Conservation (phyloP, 1,284 basidiomycete genomes). For the Sporisorium reilianum region DNA sequence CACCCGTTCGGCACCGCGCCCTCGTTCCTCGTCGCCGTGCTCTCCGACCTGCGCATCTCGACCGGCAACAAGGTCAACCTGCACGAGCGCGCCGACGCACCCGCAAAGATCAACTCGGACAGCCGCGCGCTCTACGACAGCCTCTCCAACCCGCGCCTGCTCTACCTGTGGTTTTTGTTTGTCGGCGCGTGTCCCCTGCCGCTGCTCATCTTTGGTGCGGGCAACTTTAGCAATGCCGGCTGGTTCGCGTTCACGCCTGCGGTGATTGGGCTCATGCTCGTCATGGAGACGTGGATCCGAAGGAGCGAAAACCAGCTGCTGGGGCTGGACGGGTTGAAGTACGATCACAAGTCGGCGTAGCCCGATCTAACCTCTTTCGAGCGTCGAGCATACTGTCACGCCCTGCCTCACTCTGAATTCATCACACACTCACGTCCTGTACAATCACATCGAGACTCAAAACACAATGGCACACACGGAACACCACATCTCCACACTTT, state of each 20-base stretch:
- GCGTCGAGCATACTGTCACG: too few relatives aligned
- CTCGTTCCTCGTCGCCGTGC: slow-evolving; percentile 54
- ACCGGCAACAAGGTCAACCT: slow-evolving; percentile 37
- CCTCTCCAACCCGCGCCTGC: slow-evolving; percentile 50
- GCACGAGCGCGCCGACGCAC: slow-evolving; percentile 36
- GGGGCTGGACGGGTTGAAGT: slow-evolving; percentile 61
- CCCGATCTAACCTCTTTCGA: not conserved
- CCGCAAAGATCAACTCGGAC: slow-evolving; percentile 18
- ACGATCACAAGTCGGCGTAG: slow-evolving; percentile 66
- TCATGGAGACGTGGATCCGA: slow-evolving; percentile 58
- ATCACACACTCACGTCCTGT: not conserved
- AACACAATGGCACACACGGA: slow-evolving; percentile 6
- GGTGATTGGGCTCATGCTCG: slow-evolving; percentile 44
- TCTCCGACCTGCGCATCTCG: slow-evolving; percentile 59
- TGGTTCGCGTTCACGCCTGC: slow-evolving; percentile 64
- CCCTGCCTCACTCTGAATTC: too few relatives aligned
- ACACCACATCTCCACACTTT: not conserved
- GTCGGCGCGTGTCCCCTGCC: slow-evolving; percentile 58
- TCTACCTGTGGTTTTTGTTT: slow-evolving; percentile 63
- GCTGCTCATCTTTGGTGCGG: slow-evolving; percentile 65
- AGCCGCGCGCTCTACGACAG: slow-evolving; percentile 29
- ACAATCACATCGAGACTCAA: not conserved
- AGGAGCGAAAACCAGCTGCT: slow-evolving; percentile 56
- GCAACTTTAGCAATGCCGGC: slow-evolving; percentile 64
- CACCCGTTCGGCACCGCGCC: slow-evolving; percentile 68